Conservation (phyloP, 2,329 filamentous ascomycete species). For the Chaetothyriales sp. region DNA sequence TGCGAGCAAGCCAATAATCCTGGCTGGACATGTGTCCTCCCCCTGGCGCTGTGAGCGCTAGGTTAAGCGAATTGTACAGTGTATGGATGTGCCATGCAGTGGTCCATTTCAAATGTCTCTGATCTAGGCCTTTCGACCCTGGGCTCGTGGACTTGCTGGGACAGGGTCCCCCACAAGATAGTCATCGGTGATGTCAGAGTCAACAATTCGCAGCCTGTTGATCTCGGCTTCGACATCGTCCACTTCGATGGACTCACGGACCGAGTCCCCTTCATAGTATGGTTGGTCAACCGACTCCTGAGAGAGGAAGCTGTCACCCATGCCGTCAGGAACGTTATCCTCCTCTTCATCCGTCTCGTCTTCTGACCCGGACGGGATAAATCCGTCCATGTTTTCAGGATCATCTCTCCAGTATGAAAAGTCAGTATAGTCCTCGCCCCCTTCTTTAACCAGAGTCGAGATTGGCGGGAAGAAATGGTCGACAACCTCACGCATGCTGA, state of each 20-base stretch:
- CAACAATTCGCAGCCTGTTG: constrained; percentile 13
- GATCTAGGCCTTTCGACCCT: not conserved
- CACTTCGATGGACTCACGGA: constrained; percentile 10
- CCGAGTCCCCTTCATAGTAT: constrained; percentile 27
- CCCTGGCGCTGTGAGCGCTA: not conserved
- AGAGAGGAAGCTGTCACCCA: constrained; percentile 44
- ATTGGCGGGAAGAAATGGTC: constrained; percentile 97
- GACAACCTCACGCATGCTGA: constrained; percentile 90
- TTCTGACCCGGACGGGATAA: constrained; percentile 64
- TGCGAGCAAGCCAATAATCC: not conserved
- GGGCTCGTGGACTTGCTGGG: not conserved
- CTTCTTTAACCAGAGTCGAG: constrained; percentile 68
- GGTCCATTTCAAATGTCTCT: not conserved
- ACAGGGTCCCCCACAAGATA: constrained; percentile 6
- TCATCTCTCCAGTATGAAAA: constrained; percentile 91
- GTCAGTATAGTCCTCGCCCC: constrained; percentile 89
- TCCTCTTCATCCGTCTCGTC: constrained; percentile 36
- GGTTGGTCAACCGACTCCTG: constrained; percentile 38
- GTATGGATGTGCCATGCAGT: not conserved
- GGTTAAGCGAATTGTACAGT: not conserved
- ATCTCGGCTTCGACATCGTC: constrained; percentile 11
- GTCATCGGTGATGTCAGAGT: constrained; percentile 20
- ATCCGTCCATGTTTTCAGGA: constrained; percentile 72
- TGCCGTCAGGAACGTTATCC: constrained; percentile 31
- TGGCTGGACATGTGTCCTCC: not conserved